Conservation (phyloP, 805 yeast species). For the Wickerhamiella alocasiicola region DNA sequence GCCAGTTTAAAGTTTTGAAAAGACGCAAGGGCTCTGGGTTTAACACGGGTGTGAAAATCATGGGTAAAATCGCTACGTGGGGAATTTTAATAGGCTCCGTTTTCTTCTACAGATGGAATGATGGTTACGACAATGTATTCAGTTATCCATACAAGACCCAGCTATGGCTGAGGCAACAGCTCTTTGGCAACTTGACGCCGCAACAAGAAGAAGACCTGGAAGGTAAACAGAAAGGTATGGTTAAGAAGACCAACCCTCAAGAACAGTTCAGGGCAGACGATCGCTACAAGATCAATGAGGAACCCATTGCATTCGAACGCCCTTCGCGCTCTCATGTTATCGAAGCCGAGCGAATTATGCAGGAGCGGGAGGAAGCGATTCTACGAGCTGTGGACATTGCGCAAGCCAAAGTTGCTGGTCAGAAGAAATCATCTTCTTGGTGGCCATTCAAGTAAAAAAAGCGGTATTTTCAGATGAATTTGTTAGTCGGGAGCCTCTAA, state of each 20-base stretch:
- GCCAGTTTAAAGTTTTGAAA: slow-evolving; percentile 60
- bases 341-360: slow-evolving; percentile 60
- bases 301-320: slow-evolving; percentile 43
- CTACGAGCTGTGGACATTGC: slow-evolving; percentile 37
- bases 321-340: slow-evolving; percentile 61
- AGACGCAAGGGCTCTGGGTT: slow-evolving; percentile 45
- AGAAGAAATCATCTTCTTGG: background rate
- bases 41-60: slow-evolving; percentile 46
- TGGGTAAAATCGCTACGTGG: slow-evolving; percentile 40
- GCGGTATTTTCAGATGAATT: too few relatives aligned
- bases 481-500: too few relatives aligned
- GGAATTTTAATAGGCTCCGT: slow-evolving; percentile 45
- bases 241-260: slow-evolving; percentile 14
- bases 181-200: slow-evolving; percentile 43
- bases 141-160: slow-evolving; percentile 54
- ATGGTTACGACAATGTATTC: slow-evolving; percentile 65
- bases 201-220: slow-evolving; percentile 53
- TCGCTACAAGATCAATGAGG: slow-evolving; percentile 12
- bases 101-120: slow-evolving; percentile 76
- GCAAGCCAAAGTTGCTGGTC: slow-evolving; percentile 22
- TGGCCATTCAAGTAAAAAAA: slow-evolving; percentile 2
- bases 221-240: slow-evolving; percentile 27
- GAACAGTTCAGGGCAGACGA: slow-evolving; percentile 12
- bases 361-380: slow-evolving; percentile 50
- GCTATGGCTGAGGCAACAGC: slow-evolving; percentile 39